These are phyloP conservation scores for Acanthamoeba pearcei DNA, from an alignment of 208 protist genomes.

Conservation along the genomic window DNA sequence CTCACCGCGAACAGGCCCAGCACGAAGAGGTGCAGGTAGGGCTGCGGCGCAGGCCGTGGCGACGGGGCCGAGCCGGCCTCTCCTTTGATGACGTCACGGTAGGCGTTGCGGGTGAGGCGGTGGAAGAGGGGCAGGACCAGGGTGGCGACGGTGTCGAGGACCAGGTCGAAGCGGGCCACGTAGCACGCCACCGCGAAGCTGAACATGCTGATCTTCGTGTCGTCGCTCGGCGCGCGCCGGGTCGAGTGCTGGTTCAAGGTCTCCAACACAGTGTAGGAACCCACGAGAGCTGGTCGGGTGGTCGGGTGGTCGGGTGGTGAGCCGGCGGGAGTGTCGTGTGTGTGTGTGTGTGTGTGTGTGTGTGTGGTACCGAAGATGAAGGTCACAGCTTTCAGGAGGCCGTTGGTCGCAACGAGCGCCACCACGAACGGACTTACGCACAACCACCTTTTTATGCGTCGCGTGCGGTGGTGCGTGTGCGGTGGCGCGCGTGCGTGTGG, in stretches of 20 bases:
- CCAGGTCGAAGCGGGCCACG: background rate
- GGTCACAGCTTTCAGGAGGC: background rate
- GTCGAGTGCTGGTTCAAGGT: background rate
- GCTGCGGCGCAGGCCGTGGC: background rate
- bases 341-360: too few species aligned
- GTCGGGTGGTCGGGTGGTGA: too few species aligned
- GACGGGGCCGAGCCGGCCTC: background rate
- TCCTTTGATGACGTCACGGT: background rate
- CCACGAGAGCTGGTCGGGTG: too few species aligned
- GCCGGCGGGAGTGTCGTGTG: too few species aligned
- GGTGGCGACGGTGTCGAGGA: background rate
- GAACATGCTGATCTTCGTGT: background rate
- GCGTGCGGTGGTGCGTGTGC: background rate
- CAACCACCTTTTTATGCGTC: background rate
- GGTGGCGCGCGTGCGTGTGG: too few species aligned
- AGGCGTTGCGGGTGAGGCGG: background rate
- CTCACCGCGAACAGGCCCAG: slow-evolving; percentile 21
- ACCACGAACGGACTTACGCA: slow-evolving; percentile 10
- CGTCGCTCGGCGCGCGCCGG: too few species aligned
- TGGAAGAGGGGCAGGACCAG: background rate
- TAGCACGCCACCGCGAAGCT: background rate
- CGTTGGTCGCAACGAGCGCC: background rate
- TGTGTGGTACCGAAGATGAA: background rate
- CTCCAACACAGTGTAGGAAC: too few species aligned
- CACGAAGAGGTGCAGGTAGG: background rate